Evolutionary conservation across 176 grass and related monocot genomes (phyloP), one percentile per base, ranked within the genome.

Genomic region (Oryza nivara): DNA sequence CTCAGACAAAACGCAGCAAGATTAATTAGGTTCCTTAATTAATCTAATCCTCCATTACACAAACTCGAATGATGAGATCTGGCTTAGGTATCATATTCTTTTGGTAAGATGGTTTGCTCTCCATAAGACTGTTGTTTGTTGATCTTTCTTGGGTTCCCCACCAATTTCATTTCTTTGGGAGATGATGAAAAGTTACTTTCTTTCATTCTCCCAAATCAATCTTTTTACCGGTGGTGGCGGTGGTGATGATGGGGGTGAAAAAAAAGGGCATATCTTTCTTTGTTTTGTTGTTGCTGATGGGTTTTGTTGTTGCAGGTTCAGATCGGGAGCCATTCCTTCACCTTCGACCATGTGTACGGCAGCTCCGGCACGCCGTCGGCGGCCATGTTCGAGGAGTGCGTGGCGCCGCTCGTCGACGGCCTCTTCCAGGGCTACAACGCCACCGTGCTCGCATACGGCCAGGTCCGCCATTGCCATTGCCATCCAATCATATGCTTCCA

Each of bases 361-460:
- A 94, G 88, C 75, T 76, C 90, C 15, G 68, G 89, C 61, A 87
- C 84, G 65, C 86, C 93, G 76, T 86, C 97, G 77, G 85, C 84
- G 68, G 74, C 84, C 67, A 96, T 99, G 92, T 99, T 99, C 79
- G 93, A 96, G 46, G 92, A 92, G 80, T 99, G 93, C 84, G 93
- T 96, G 74, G 84, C 84, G 56, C 93, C 93, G 63, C 92, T 99
- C 82, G 93, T 99, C 82, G 97, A 96, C 49, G 97, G 93, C 19
- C 91, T 99, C 67, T 99, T 99, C 90, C 93, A 99, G 89, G 93
- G 97, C 16, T 99, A 97, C 86, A 97, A 94, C 86, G 94, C 94
- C 46, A 97, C 94, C 68, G 94, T 97, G 85, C 89, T 97, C 23
- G 97, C 97, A 67, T 99, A 99, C 76, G 97, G 97, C 82, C 97